Evolutionary conservation across 306 rosid species (phyloP), one percentile per base, ranked within the genome.

Genomic region (Ochetophila trinervis): DNA sequence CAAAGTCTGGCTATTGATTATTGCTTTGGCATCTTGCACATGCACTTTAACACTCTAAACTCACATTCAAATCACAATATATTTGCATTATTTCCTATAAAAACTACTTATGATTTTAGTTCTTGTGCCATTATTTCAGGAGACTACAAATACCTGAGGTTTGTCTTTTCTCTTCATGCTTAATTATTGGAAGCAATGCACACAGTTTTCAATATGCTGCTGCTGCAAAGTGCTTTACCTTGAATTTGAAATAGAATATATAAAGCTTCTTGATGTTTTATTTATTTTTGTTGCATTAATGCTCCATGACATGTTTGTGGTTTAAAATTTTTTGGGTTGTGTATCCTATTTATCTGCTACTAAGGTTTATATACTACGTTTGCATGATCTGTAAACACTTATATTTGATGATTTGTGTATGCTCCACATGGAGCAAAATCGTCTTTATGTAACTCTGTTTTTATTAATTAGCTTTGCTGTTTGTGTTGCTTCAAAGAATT

Each of bases 71-170:
- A 23, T 9, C 8, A 19, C 11, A 4, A 1, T 14, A 20, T 5
- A 34, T 53, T 8, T 21, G 2, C 18, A 0, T n/a, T 53, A 24
- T 32, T 11, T 22, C 37, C 35, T 52, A 19, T 47, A 19, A 34
- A 23, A 21, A 19, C 52, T 58, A 51, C 80, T 84, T 22, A 65
- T 50, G 7, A 61, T 56, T 56, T 45, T 27, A 17, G 27, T 24
- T 19, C 3, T 52, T 65, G 62, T 5, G 49, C 61, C 67, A 24
- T 74, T 10, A 13, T 42, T 84, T 59, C 83, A 91, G 95, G 86
- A 71, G 98, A 92, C 64, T 82, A 87, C 86, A 92, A 92, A 67
- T 92, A 92, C 73, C 54, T 85, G 69, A 91, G 92, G 96, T 91
- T 76, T 68, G 83, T 47, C 27, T 53, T 54, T 74, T 57, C 23